Percentiles rank a stretch among this genome's conserved stretches.
phyloP scores from a whole-genome alignment of 1,284 basidiomycete genomes.

The Sanghuangporus baumii region DNA sequence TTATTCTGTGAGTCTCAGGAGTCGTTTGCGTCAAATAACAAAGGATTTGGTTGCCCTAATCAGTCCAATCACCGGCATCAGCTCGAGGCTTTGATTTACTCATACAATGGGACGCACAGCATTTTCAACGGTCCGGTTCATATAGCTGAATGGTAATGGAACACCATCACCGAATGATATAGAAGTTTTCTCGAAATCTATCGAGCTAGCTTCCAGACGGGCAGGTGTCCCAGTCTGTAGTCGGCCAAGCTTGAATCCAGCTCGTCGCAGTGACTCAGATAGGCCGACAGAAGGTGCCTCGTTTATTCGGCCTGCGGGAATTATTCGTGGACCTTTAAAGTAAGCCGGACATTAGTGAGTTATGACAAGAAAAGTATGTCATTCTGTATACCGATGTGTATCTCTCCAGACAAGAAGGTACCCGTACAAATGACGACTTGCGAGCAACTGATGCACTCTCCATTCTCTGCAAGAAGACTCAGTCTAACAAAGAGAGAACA shows the following conservation, averaged over 20 bases:
- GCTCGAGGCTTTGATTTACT: background rate
- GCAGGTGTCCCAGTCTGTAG: conserved; percentile 91
- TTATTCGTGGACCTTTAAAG: conserved; percentile 59
- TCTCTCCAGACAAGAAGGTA: conserved; percentile 85
- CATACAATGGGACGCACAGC: conserved; percentile 32
- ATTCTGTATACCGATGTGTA: conserved; percentile 65
- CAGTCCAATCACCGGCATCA: background rate
- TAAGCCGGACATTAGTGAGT: background rate
- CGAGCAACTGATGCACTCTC: conserved; percentile 72
- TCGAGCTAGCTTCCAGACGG: conserved; percentile 63
- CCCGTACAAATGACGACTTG: conserved; percentile 87
- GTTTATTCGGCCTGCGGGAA: conserved; percentile 79
- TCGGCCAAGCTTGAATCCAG: conserved; percentile 77
- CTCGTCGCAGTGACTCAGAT: conserved; percentile 65
- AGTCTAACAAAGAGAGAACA: background rate
- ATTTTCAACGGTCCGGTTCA: conserved; percentile 37
- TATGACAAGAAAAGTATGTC: background rate
- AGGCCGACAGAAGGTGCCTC: conserved; percentile 72
- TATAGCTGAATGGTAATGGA: conserved; percentile 56
- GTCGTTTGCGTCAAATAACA: conserved; percentile 78
- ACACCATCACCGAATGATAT: conserved; percentile 55
- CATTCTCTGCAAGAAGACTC: conserved; percentile 45
- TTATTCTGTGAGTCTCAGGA: conserved; percentile 63
- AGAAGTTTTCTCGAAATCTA: conserved; percentile 57
- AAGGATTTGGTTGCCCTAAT: conserved; percentile 61